Base-by-base conservation (phyloP, 208 protist species). In the Leishmania turanica region DNA sequence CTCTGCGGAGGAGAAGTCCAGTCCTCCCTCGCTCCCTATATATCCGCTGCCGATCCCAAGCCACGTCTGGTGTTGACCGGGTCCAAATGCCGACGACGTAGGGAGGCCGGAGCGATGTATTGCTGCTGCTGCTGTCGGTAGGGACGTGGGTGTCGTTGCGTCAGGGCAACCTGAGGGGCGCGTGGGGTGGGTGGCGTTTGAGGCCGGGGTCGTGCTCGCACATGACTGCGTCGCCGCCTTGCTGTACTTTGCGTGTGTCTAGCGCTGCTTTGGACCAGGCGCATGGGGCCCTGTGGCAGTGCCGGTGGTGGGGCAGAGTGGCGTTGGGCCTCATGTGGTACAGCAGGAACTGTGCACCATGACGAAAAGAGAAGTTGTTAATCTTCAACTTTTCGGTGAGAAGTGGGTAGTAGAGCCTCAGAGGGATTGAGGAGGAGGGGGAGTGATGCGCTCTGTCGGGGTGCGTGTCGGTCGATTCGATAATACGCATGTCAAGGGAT, bases 21-120 rank as follows among this genome's bases (percentile, higher is more conserved):
- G 27, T 27, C 27, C 56, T n/a, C 56, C 27, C 56, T 5, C 56
- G 24, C 27, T 15, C 51, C 51, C 13, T 54, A 0, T 21, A 54
- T 54, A 19, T 27, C 54, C 58, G 8, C 93, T 37, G 87, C 94
- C 11, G 95, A 93, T 53, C 80, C 70, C 40, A 85, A 91, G 60
- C 90, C 89, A 7, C 78, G 84, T 70, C n/a, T 24, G 40, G 34
- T 75, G 9, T 6, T 69, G 65, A 19, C 27, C 0, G 54, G 62
- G 51, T 11, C 45, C 45, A 49, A 49, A 8, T 2, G 45, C 45
- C 0, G 45, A 49, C 45, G 51, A 6, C 51, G 51, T 21, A 54
- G 17, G 45, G 45, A 37, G 75, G 58, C 27, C 27, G n/a, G 58
- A 64, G 58, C 58, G 58, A 31, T 31, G 24, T 34, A 24, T 6